Percentiles rank a stretch among this genome's conserved stretches.
These are phyloP conservation scores for Rugonectria rugulosa DNA, from an alignment of 2,329 filamentous ascomycete genomes.

Conservation along the genomic window DNA sequence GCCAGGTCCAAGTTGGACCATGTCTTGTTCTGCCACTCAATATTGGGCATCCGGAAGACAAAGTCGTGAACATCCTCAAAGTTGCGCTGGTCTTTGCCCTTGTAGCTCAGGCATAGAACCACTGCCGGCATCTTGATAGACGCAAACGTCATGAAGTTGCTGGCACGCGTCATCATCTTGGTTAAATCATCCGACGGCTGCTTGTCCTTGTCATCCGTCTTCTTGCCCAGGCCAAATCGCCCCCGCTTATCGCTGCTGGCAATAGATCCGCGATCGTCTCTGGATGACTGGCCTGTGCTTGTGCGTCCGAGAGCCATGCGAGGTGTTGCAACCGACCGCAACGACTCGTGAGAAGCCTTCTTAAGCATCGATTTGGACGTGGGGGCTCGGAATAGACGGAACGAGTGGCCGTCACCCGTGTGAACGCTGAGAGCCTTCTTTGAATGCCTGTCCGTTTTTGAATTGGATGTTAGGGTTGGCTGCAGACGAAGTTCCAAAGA, in stretches of 20 bases:
- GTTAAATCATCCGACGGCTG: constrained; percentile 86
- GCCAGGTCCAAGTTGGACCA: constrained; percentile 98
- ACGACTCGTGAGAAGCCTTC: constrained; percentile 65
- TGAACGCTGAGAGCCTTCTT: constrained; percentile 60
- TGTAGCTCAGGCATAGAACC: constrained; percentile 94
- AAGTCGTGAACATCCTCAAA: constrained; percentile 97
- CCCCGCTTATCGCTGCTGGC: constrained; percentile 53
- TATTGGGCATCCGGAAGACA: constrained; percentile 91
- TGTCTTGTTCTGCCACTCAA: constrained; percentile 98
- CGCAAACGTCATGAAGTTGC: constrained; percentile 96
- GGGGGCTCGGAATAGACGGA: constrained; percentile 59
- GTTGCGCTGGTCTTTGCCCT: constrained; percentile 94
- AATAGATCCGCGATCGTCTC: constrained; percentile 47
- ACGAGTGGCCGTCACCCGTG: constrained; percentile 56
- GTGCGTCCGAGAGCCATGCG: constrained; percentile 54
- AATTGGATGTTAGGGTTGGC: constrained; percentile 76
- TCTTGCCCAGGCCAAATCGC: constrained; percentile 64
- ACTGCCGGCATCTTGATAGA: constrained; percentile 96
- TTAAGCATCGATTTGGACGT: constrained; percentile 55
- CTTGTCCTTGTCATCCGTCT: constrained; percentile 58
- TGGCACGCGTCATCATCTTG: constrained; percentile 95
- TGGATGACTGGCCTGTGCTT: constrained; percentile 54
- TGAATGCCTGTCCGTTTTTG: constrained; percentile 45
- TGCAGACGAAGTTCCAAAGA: constrained; percentile 83
- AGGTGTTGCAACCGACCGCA: constrained; percentile 53